Evolutionary conservation across 208 protist species (phyloP).

Genomic region (Baffinella frigidus): DNA sequence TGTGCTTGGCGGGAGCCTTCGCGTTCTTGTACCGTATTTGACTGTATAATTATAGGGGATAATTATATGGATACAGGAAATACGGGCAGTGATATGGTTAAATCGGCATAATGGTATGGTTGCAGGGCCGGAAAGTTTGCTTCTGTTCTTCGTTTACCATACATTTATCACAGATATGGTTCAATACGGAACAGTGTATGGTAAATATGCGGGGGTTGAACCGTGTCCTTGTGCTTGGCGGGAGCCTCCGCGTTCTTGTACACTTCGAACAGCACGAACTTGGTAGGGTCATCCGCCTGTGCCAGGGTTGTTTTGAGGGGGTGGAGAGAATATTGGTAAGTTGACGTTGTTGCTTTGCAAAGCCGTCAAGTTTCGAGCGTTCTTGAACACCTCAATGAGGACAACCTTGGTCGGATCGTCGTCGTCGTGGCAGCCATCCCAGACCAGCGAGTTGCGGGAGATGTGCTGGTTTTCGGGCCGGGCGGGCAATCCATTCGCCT

Average conservation of each 20-base stretch:
- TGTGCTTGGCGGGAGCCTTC: no score
- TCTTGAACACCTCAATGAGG: background rate
- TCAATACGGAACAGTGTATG: background rate
- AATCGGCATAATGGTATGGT: no score
- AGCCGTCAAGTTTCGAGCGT: background rate
- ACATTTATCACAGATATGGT: background rate
- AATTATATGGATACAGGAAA: no score
- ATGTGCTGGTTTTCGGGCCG: background rate
- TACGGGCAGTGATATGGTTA: no score
- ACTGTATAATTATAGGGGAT: no score
- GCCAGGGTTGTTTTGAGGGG: no score
- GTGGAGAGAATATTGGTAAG: no score
- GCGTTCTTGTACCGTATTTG: no score
- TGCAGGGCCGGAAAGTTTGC: background rate
- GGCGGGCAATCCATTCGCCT: background rate
- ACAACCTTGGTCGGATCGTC: background rate
- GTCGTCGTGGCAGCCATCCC: background rate
- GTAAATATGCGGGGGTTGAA: background rate
- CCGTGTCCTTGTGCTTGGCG: background rate
- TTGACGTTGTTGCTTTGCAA: background rate
- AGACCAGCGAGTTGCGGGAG: background rate
- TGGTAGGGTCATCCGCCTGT: background rate
- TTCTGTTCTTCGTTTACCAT: no score
- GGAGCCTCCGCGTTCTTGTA: conserved; percentile 15
- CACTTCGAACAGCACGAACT: conserved; percentile 22